These are phyloP conservation scores for Infundibulicybe gibba DNA, from an alignment of 768 basidiomycete species.

Conservation along the genomic window DNA sequence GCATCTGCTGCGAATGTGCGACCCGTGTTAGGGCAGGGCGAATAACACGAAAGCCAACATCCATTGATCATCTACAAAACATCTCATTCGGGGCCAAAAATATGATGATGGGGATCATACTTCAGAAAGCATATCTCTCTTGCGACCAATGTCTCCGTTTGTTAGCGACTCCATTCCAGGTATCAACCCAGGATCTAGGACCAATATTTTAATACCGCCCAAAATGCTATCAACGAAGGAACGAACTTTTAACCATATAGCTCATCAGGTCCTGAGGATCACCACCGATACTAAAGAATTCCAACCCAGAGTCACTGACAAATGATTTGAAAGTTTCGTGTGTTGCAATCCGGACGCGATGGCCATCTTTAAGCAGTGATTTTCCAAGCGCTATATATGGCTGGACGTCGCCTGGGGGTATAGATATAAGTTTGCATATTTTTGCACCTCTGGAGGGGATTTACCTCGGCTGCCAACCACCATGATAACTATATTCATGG, in stretches of 20 bases:
- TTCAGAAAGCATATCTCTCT: slow-evolving; percentile 54
- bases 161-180: slow-evolving; percentile 54
- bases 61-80: slow-evolving; percentile 50
- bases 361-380: slow-evolving; percentile 42
- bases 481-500: slow-evolving; percentile 60
- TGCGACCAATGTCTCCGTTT: slow-evolving; percentile 59
- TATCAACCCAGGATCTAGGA: slow-evolving; percentile 53
- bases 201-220: not conserved
- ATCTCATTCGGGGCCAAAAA: not conserved
- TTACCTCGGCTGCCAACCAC: slow-evolving; percentile 63
- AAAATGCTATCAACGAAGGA: not conserved
- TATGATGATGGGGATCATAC: slow-evolving; percentile 14
- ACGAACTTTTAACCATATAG: slow-evolving; percentile 68
- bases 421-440: not conserved
- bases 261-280: slow-evolving; percentile 65
- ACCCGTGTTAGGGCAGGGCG: slow-evolving; percentile 40
- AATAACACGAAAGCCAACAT: slow-evolving; percentile 51
- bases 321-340: slow-evolving; percentile 58
- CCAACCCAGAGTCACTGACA: slow-evolving; percentile 46
- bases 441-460: slow-evolving; percentile 5
- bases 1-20: slow-evolving; percentile 55
- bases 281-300: slow-evolving; percentile 61
- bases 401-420: slow-evolving; percentile 56
- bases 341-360: slow-evolving; percentile 59
- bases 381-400: slow-evolving; percentile 60